Evolutionary conservation across 148 eudicot genomes (phyloP), one percentile per base, ranked within the genome.

Genomic region (Camellia granthamiana): DNA sequence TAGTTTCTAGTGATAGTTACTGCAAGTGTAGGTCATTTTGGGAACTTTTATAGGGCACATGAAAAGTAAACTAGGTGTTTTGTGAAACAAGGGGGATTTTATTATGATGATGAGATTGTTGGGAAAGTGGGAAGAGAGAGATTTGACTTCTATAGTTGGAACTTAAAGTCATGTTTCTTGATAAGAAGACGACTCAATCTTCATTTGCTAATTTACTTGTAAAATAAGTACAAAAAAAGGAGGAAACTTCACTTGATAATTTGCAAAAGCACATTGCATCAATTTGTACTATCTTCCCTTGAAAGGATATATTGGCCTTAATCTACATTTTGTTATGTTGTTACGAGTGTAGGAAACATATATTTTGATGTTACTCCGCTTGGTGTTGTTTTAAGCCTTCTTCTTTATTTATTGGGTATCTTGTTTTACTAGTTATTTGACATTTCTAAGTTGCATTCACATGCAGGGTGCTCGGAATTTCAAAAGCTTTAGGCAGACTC

Each of bases 401-500:
- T 3, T 1, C 4, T 47, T 47, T 47, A 47, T 47, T 47, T 47
- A 47, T 47, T 47, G 51, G 51, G 51, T 47, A 47, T 47, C 51
- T 47, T 47, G 51, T 47, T 47, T 47, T 47, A 47, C 6, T 47
- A 47, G 51, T 47, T n/a, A 13, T 65, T 64, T 87, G 81, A 74
- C 9, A 63, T 18, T 69, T 78, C 13, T 64, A 42, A 60, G 69
- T 70, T 69, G 79, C 78, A 43, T 82, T 3, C 62, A 55, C 63
- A 30, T 80, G 75, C 89, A 96, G 99, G 99, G 86, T 44, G 78
- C 90, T 72, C 88, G 88, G 70, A 93, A 82, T 86, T 88, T 91
- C 78, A 96, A 81, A 85, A 96, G 95, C 87, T 88, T 89, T 82
- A 92, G 88, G 91, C 88, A 77, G 84, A 93, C 99, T 72, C 92